phyloP scores from a whole-genome alignment of 2,329 filamentous ascomycete genomes.

The Xylaria sp. region DNA sequence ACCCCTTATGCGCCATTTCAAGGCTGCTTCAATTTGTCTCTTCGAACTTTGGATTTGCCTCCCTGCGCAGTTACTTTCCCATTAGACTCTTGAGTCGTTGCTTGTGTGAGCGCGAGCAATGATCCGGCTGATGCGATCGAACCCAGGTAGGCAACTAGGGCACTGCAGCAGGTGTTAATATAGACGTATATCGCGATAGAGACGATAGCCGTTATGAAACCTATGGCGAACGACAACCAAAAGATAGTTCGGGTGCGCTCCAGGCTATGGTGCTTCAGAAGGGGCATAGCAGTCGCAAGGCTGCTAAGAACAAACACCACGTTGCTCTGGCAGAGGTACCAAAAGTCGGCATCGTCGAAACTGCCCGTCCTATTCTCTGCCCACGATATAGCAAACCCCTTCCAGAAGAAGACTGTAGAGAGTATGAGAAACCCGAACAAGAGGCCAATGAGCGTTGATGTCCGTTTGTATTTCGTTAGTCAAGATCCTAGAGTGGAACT shows the following conservation, averaged over 20 bases:
- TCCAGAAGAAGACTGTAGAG: neutral
- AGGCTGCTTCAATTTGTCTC: neutral
- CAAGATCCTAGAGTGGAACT: neutral
- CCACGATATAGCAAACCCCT: conserved; percentile 5
- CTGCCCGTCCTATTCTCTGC: neutral
- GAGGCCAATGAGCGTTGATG: conserved; percentile 7
- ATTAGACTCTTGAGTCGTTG: neutral
- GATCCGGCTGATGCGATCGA: neutral
- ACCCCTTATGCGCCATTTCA: neutral
- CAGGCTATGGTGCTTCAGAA: neutral
- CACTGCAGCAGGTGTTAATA: neutral
- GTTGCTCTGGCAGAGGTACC: conserved; percentile 16
- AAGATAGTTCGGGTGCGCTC: neutral
- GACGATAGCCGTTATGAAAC: neutral
- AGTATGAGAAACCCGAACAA: conserved; percentile 8
- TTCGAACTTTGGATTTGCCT: neutral
- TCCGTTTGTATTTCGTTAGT: conserved; percentile 3
- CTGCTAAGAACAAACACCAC: conserved; percentile 7
- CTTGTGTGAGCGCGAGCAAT: neutral
- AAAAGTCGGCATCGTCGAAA: conserved; percentile 13
- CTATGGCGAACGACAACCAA: neutral
- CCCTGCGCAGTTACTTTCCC: too few relatives aligned
- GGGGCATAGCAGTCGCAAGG: neutral
- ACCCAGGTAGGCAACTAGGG: neutral
- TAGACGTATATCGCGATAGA: neutral